A percentile compares a stretch with the other conserved stretches of the same genome.
These are phyloP conservation scores for Orbilia blumenaviensis DNA, from an alignment of 2,329 filamentous ascomycete genomes.

Conservation along the genomic window DNA sequence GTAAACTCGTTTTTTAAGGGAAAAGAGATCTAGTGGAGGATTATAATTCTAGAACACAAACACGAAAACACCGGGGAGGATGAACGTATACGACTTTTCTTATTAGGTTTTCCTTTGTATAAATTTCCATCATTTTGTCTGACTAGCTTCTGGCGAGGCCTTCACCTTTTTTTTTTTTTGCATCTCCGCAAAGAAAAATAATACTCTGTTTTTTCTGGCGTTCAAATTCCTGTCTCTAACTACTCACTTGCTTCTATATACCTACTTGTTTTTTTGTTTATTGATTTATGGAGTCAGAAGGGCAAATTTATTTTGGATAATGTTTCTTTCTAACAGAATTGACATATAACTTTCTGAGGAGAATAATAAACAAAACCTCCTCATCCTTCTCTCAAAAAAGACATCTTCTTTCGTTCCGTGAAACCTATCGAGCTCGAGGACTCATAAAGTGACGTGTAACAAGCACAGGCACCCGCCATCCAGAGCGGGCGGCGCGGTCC, in stretches of 20 bases:
- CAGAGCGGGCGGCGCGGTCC: background rate
- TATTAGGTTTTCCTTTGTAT: slow-evolving; percentile 34
- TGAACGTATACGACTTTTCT: slow-evolving; percentile 24
- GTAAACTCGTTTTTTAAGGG: background rate
- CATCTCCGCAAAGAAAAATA: background rate
- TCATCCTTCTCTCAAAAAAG: too few species aligned
- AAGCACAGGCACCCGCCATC: slow-evolving; percentile 3
- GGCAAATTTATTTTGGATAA: too few species aligned
- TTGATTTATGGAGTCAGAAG: slow-evolving; percentile 17
- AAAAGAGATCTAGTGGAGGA: background rate
- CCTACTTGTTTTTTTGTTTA: background rate
- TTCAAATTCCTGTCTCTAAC: slow-evolving; percentile 2
- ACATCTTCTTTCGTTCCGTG: background rate
- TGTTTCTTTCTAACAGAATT: too few species aligned
- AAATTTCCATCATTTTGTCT: slow-evolving; percentile 17
- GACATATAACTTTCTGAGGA: too few species aligned
- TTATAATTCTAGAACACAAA: background rate
- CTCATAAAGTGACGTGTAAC: slow-evolving; percentile 2
- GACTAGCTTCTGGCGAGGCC: too few species aligned
- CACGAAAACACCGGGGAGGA: background rate
- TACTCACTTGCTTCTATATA: slow-evolving; percentile 1
- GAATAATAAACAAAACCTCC: too few species aligned
- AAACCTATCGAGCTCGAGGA: background rate
- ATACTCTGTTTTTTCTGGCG: slow-evolving; percentile 10
- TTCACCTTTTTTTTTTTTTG: slow-evolving; percentile 5